Percentiles rank a stretch among this genome's conserved stretches.
Evolutionary conservation across 768 basidiomycete species (phyloP).

Genomic region (Hericium rajendrae): DNA sequence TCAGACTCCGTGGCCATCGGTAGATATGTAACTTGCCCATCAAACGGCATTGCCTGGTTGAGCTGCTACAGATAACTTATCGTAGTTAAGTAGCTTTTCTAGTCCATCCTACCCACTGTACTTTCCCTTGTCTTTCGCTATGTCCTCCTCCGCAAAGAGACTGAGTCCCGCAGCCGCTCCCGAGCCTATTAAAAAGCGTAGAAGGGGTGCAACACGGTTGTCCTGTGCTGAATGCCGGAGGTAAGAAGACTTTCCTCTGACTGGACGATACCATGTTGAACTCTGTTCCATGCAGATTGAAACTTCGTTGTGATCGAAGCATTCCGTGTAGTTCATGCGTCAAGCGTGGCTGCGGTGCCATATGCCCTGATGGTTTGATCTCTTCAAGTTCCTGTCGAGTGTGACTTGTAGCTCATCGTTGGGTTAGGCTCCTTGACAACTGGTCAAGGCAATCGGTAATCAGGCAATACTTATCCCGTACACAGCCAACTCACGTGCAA

Average conservation of each 20-base stretch:
- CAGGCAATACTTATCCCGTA: background rate
- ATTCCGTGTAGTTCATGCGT: slow-evolving; percentile 75
- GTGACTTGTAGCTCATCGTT: background rate
- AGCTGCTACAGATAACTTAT: too few species aligned
- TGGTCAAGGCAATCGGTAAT: slow-evolving; percentile 70
- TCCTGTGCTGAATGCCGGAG: slow-evolving; percentile 77
- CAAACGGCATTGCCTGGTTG: too few species aligned
- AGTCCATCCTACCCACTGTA: background rate
- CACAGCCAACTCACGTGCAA: background rate
- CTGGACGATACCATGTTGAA: slow-evolving; percentile 3
- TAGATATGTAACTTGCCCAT: too few species aligned
- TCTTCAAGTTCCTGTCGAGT: slow-evolving; percentile 1
- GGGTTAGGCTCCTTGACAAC: slow-evolving; percentile 63
- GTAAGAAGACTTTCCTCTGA: slow-evolving; percentile 21
- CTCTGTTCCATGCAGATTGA: slow-evolving; percentile 33
- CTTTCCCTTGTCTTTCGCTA: slow-evolving; percentile 16
- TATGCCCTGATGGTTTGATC: slow-evolving; percentile 63
- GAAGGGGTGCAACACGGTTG: slow-evolving; percentile 59
- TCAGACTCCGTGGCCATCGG: background rate
- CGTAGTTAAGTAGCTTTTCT: background rate
- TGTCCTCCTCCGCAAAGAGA: slow-evolving; percentile 17
- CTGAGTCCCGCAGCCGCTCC: slow-evolving; percentile 20
- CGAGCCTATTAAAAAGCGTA: slow-evolving; percentile 37
- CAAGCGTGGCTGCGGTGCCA: slow-evolving; percentile 71
- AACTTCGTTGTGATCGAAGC: slow-evolving; percentile 65